Percentiles rank a stretch among this genome's conserved stretches.
These are phyloP conservation scores for Yarrowia keelungensis DNA, from an alignment of 805 yeast species.

Conservation along the genomic window DNA sequence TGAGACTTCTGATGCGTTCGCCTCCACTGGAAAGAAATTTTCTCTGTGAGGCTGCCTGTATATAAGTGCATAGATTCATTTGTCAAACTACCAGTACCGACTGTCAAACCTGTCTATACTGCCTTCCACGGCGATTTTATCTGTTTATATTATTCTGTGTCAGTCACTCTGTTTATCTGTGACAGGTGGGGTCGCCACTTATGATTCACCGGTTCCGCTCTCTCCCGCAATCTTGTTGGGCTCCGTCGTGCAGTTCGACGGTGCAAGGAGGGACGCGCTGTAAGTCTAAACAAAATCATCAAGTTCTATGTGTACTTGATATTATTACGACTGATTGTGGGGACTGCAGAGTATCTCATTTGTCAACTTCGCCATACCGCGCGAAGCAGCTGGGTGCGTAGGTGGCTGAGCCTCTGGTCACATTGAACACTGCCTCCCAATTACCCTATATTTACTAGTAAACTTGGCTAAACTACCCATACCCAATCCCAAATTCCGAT, in stretches of 20 bases:
- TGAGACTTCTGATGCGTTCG: conserved; percentile 51
- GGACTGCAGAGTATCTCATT: too few relatives aligned
- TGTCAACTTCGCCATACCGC: too few relatives aligned
- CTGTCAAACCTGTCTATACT: too few relatives aligned
- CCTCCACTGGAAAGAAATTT: conserved; percentile 33
- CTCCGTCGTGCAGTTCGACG: neutral
- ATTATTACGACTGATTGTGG: too few relatives aligned
- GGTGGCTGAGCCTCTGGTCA: conserved; percentile 12
- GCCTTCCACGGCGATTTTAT: too few relatives aligned
- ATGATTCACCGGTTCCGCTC: neutral
- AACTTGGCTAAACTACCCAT: conserved; percentile 22
- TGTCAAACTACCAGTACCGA: too few relatives aligned
- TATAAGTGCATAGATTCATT: conserved; percentile 8
- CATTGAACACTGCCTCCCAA: conserved; percentile 28
- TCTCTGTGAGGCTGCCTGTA: conserved; percentile 9
- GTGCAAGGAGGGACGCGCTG: neutral
- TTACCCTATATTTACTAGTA: conserved; percentile 4
- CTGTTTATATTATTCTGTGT: too few relatives aligned
- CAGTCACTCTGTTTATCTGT: neutral
- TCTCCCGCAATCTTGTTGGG: conserved; percentile 5
- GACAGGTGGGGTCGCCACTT: conserved; percentile 8
- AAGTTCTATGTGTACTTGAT: too few relatives aligned
- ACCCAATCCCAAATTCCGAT: conserved; percentile 20
- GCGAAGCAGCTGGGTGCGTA: too few relatives aligned
- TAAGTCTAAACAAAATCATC: neutral